Percentiles rank a stretch among this genome's conserved stretches.
phyloP scores from a whole-genome alignment of 148 eudicot genomes.

The Spergularia marina region DNA sequence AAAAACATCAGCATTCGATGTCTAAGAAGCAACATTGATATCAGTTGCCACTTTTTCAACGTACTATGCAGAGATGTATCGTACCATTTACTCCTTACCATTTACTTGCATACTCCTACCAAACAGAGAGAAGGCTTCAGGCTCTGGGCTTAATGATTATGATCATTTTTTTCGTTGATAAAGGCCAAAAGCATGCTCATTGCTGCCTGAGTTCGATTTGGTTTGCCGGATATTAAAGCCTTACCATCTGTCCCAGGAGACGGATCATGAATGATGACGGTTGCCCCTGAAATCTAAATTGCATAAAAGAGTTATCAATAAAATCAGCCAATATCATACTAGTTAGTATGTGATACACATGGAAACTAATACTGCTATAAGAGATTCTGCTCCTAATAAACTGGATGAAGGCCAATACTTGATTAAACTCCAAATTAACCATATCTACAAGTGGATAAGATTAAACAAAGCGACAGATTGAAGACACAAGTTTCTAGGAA shows the following conservation, averaged over 20 bases:
- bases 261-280: constrained; percentile 22
- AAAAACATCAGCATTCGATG: no score
- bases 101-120: not conserved
- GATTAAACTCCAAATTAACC: no score
- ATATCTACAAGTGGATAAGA: no score
- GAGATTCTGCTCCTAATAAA: no score
- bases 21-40: not conserved
- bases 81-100: not conserved
- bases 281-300: constrained; percentile 20
- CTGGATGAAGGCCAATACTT: no score
- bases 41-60: not conserved
- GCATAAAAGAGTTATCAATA: not conserved
- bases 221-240: constrained; percentile 20
- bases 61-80: not conserved
- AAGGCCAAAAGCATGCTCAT: constrained; percentile 15
- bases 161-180: constrained; percentile 1
- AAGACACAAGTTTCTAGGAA: no score
- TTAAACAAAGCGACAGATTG: no score
- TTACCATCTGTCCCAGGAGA: constrained; percentile 20
- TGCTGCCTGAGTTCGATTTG: constrained; percentile 21
- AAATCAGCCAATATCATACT: not conserved
- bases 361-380: not conserved
- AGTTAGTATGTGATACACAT: not conserved
- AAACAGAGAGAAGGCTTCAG: not conserved
- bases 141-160: not conserved